Conservation (phyloP, 345 rosid species). For the Citrus mangshanensis region DNA sequence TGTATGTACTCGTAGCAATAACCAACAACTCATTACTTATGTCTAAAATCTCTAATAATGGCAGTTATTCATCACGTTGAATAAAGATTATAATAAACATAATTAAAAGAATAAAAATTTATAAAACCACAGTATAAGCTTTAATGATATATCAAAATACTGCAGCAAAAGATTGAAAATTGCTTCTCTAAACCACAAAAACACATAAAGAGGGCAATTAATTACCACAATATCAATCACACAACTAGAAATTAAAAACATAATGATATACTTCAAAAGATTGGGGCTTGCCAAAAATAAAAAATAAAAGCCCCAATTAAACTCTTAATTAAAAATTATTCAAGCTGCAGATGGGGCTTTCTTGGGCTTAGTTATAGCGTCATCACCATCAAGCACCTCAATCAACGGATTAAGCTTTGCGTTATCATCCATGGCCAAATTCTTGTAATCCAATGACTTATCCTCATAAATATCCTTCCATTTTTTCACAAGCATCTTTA, state of each 20-base stretch:
- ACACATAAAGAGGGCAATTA: not conserved
- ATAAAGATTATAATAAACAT: no score
- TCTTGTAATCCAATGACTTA: constrained; percentile 22
- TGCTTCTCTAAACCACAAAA: not conserved
- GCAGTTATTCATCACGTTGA: no score
- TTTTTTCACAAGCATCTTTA: constrained; percentile 46
- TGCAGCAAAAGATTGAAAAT: not conserved
- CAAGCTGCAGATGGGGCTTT: not conserved
- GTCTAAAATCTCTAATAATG: no score
- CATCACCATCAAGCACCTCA: not conserved
- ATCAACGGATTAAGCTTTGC: not conserved
- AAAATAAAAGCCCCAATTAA: not conserved
- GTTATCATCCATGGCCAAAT: not conserved
- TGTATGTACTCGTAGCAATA: no score
- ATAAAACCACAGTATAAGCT: not conserved
- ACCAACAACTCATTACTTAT: no score
- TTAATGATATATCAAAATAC: not conserved
- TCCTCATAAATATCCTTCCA: constrained; percentile 63
- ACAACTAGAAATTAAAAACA: not conserved
- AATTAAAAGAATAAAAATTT: no score
- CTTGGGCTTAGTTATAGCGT: not conserved
- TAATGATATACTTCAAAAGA: not conserved
- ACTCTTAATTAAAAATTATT: not conserved
- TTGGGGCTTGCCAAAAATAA: not conserved
- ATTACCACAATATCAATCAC: not conserved